phyloP scores from a whole-genome alignment of 2,329 filamentous ascomycete species.

The Ceratocystis diversiconidia region DNA sequence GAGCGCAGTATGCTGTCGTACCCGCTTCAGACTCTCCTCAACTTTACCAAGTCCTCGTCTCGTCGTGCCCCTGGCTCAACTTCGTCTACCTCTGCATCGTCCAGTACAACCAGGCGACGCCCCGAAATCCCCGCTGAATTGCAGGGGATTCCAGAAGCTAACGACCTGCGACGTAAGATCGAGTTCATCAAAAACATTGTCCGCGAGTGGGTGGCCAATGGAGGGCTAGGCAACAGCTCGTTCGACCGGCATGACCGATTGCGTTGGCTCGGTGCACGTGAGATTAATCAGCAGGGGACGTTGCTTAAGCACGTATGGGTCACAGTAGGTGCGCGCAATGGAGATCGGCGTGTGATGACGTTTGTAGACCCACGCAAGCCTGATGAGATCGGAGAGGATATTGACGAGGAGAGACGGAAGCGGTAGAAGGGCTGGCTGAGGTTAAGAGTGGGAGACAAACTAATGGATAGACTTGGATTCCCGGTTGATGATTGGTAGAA shows the following conservation, averaged over 20 bases:
- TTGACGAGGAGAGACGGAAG: slow-evolving; percentile 29
- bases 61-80: slow-evolving; percentile 21
- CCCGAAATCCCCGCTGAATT: slow-evolving; percentile 47
- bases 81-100: slow-evolving; percentile 25
- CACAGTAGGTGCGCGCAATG: slow-evolving; percentile 49
- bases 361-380: slow-evolving; percentile 42
- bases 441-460: not conserved
- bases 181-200: slow-evolving; percentile 56
- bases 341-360: slow-evolving; percentile 41
- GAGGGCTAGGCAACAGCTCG: slow-evolving; percentile 53
- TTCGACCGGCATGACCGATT: slow-evolving; percentile 41
- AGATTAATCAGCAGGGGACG: slow-evolving; percentile 29
- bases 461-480: not conserved
- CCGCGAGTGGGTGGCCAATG: slow-evolving; percentile 55
- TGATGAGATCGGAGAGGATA: slow-evolving; percentile 39
- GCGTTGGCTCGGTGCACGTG: slow-evolving; percentile 44
- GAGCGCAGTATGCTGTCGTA: slow-evolving; percentile 58
- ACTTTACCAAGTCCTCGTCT: slow-evolving; percentile 42
- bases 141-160: slow-evolving; percentile 53
- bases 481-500: not conserved
- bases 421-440: not conserved
- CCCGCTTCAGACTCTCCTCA: slow-evolving; percentile 57
- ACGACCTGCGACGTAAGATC: slow-evolving; percentile 60
- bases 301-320: slow-evolving; percentile 55
- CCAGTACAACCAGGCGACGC: slow-evolving; percentile 35